Evolutionary conservation across 2,329 filamentous ascomycete species (phyloP).

Genomic region (Chrysosporium queenslandicum): DNA sequence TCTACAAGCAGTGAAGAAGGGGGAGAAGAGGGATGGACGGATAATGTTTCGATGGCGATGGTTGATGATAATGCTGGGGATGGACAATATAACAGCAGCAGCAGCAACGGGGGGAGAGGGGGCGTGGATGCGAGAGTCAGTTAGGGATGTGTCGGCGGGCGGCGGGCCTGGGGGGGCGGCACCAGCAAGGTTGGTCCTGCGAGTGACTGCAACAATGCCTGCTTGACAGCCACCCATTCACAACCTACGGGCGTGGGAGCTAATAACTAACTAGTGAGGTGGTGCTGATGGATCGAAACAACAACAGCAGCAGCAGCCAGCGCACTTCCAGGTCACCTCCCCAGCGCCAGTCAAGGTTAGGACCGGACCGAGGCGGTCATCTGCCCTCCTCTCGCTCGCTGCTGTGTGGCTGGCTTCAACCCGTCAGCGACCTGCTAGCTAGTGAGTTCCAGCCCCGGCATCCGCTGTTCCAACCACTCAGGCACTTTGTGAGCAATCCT

Average conservation of each 20-base stretch:
- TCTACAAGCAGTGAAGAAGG: not conserved
- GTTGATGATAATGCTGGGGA: not conserved
- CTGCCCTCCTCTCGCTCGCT: not conserved
- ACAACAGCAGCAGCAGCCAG: not conserved
- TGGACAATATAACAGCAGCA: too few species aligned
- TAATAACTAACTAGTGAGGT: not conserved
- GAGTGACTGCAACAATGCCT: not conserved
- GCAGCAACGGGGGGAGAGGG: too few species aligned
- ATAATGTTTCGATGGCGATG: not conserved
- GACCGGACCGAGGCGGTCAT: constrained; percentile 11
- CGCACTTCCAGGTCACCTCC: too few species aligned
- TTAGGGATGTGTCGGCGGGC: not conserved
- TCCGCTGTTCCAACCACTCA: too few species aligned
- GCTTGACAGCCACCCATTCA: not conserved
- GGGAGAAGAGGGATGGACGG: too few species aligned
- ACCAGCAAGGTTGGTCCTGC: not conserved
- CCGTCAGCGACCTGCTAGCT: not conserved
- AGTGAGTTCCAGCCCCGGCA: too few species aligned
- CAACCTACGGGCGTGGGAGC: not conserved
- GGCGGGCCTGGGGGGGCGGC: too few species aligned
- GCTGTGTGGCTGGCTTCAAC: not conserved
- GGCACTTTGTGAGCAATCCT: too few species aligned
- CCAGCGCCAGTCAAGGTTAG: constrained; percentile 3
- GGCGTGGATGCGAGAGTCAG: too few species aligned
- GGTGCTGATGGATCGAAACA: not conserved